Evolutionary conservation across 208 protist species (phyloP), one percentile per base, ranked within the genome.

Genomic region (Wallacemonas sp.): DNA sequence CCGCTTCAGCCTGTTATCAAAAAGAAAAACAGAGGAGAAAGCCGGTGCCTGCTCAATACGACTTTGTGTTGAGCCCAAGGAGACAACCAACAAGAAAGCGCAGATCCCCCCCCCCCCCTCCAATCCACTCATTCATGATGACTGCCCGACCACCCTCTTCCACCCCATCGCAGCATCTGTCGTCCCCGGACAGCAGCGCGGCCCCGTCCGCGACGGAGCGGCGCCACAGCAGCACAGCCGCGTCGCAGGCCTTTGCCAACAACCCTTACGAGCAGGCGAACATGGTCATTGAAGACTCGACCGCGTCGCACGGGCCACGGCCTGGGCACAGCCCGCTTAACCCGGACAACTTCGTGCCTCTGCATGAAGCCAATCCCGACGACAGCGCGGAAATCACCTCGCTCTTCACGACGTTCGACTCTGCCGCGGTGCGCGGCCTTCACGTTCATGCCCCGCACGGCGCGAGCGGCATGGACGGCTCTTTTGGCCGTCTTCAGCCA

Each of bases 351-450:
- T 17, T 14, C 36, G 14, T 14, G 36, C 36, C 36, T 14, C 30
- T 58, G 12, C 9, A 33, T 8, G 52, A 58, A 0, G 52, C 27
- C 55, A 76, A 78, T 55, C 77, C 72, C 32, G 64, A 74, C 16
- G 69, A 80, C 56, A 64, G 36, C n/a, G 71, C 78, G 3, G 57
- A 83, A 49, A 83, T 87, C 21, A 60, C 72, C 8, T 83, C 81
- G 6, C 81, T 87, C 39, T 87, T 87, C 41, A 80, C 76, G 24
- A 83, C 77, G 12, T 83, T 87, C 61, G 76, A 72, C 21, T 44
- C 46, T 2, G 61, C 62, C 34, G 63, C 64, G 24, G 62, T 41
- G 24, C 54, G 54, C 57, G 64, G 68, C 47, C 47, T 32, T 8
- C 47, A 55, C 17, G 17, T 16, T 6, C 44, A 23, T 23, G 44